Evolutionary conservation across 306 rosid genomes (phyloP), one percentile per base, ranked within the genome.

Genomic region (Inga laurina): DNA sequence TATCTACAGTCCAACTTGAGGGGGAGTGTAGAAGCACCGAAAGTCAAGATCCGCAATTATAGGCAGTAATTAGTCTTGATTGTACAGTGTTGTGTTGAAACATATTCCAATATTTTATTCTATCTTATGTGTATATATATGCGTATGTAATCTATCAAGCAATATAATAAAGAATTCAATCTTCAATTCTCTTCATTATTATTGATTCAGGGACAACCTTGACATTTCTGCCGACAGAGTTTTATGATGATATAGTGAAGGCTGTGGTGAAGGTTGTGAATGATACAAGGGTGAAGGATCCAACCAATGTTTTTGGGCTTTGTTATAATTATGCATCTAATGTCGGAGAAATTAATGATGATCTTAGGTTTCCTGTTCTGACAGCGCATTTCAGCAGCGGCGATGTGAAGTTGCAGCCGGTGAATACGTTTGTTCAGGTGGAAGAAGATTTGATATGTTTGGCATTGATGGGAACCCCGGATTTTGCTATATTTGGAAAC

Each of bases 141-240:
- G n/a, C n/a, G n/a, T n/a, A n/a, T n/a, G n/a, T n/a, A n/a, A n/a
- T n/a, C n/a, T n/a, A n/a, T n/a, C n/a, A n/a, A n/a, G n/a, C n/a
- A n/a, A n/a, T n/a, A n/a, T n/a, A n/a, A n/a, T n/a, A n/a, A n/a
- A n/a, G n/a, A n/a, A n/a, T n/a, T n/a, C n/a, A n/a, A n/a, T n/a
- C n/a, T n/a, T n/a, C n/a, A n/a, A n/a, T n/a, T n/a, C n/a, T n/a
- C n/a, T n/a, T n/a, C n/a, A n/a, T n/a, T n/a, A 64, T 64, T 13
- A 27, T 64, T 2, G 69, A 64, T 64, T 64, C 89, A 0, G 95
- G 97, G 13, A 91, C 97, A 30, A 82, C 92, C 0, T 12, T 82
- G 1, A 92, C 89, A 0, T 21, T 65, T 57, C 78, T 91, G 0
- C 93, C 96, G 0, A 16, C 9, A 0, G 77, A 77, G 0, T 57